Conservation (phyloP, 306 rosid genomes). For the Quercus rubra region DNA sequence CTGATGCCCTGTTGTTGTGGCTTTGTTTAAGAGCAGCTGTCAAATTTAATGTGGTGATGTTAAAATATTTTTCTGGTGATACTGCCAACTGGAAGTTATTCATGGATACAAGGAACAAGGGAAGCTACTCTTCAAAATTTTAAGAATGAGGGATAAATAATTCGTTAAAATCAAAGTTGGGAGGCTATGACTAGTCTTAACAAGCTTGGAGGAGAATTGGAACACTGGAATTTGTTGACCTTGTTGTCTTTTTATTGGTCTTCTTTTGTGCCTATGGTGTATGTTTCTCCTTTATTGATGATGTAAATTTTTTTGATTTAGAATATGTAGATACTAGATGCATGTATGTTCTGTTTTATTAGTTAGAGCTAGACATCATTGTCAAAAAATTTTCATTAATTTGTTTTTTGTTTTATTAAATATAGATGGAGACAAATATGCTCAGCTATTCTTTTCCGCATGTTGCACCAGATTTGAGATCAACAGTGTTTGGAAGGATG, state of each 20-base stretch:
- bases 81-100: neutral
- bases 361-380: neutral
- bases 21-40: neutral
- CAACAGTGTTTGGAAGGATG: conserved; percentile 16
- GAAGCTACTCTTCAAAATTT: neutral
- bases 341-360: neutral
- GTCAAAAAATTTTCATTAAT: neutral
- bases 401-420: neutral
- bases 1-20: too few relatives aligned
- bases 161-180: neutral
- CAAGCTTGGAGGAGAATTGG: neutral
- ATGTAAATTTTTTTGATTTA: neutral
- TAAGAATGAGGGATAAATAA: neutral
- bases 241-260: neutral
- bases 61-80: neutral
- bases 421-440: conserved; percentile 16
- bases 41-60: neutral
- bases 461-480: conserved; percentile 25
- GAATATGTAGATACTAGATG: too few relatives aligned
- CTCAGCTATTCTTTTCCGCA: conserved; percentile 11
- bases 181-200: neutral
- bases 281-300: neutral
- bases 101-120: neutral
- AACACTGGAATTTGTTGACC: neutral
- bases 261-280: neutral